phyloP scores from a whole-genome alignment of 495 filamentous ascomycete genomes.

The Neurospora terricola region DNA sequence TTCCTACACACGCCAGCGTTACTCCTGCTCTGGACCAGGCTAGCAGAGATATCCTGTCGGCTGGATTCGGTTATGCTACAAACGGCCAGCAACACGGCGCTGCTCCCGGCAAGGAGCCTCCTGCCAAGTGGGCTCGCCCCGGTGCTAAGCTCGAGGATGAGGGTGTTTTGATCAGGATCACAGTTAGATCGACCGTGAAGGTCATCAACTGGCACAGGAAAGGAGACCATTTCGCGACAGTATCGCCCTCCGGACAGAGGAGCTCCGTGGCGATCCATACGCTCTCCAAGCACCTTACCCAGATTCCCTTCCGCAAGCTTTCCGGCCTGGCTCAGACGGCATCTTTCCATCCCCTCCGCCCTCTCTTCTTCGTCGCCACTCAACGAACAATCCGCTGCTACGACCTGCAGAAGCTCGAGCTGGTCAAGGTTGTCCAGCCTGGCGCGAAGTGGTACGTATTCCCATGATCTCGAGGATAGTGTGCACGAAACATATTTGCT shows the following conservation, averaged over 20 bases:
- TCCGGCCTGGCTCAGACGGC: conserved; percentile 78
- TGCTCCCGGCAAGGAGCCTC: conserved; percentile 61
- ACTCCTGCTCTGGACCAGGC: conserved; percentile 47
- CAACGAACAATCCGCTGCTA: conserved; percentile 86
- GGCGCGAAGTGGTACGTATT: conserved; percentile 53
- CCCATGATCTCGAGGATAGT: background rate
- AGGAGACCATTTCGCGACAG: conserved; percentile 89
- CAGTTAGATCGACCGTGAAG: conserved; percentile 75
- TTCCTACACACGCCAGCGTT: conserved; percentile 42
- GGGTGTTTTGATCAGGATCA: conserved; percentile 67
- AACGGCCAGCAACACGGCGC: conserved; percentile 48
- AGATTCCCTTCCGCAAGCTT: conserved; percentile 85
- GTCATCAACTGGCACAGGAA: conserved; percentile 90
- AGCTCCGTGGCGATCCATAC: conserved; percentile 93
- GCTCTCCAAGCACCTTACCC: conserved; percentile 84
- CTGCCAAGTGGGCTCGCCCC: conserved; percentile 77
- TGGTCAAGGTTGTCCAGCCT: conserved; percentile 84
- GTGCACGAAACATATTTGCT: background rate
- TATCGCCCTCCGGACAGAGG: conserved; percentile 68
- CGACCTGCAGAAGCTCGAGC: conserved; percentile 78
- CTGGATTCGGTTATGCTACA: conserved; percentile 83
- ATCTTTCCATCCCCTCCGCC: conserved; percentile 86
- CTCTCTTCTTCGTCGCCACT: conserved; percentile 92
- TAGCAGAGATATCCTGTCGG: conserved; percentile 67
- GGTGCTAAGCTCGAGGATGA: conserved; percentile 59